Base-by-base conservation (phyloP, 140 eudicot species). In the Anethum foeniculum region DNA sequence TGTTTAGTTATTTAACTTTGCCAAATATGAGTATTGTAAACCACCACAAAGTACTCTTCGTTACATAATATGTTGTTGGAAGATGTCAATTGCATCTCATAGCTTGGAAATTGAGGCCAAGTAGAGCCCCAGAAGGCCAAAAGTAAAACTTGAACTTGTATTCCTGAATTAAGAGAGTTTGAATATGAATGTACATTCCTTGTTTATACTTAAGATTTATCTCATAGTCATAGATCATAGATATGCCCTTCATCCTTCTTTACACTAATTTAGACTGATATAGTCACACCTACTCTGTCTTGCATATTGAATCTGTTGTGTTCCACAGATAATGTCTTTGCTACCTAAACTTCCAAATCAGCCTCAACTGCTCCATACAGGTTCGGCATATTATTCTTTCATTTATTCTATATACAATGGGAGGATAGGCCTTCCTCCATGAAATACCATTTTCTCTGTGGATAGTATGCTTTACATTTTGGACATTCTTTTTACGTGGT, bases 281-380 rank as follows among this genome's bases (percentile, higher is more conserved):
- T 56, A 30, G 54, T 54, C 16, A 60, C 23, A 62, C 76, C 76
- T 65, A 28, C 67, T 67, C 1, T 36, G 78, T 62, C 23, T 73
- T 83, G 43, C 58, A 34, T 58, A 77, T 25, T 79, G 30, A 5
- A 19, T 77, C 32, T 23, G 68, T 82, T 76, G 51, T 16, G 73
- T 67, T 88, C 48, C 13, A 58, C 93, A 96, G 99, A 84, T 96
- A 85, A 93, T 96, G 99, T 86, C 93, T 62, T 76, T 96, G 89
- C 96, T 96, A 81, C 91, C 97, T 18, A 93, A 90, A 82, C 96
- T 96, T 85, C 97, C 98, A 49, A 93, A 91, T 83, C 98, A 93
- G 74, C 83, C 97, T 21, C 93, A 89, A 84, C 89, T 96, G 84
- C 97, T 93, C 75, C 98, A 91, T 69, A 96, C 99, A 82, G 99